These are phyloP conservation scores for Penicillium palitans DNA, from an alignment of 2,329 filamentous ascomycete genomes.

Conservation along the genomic window DNA sequence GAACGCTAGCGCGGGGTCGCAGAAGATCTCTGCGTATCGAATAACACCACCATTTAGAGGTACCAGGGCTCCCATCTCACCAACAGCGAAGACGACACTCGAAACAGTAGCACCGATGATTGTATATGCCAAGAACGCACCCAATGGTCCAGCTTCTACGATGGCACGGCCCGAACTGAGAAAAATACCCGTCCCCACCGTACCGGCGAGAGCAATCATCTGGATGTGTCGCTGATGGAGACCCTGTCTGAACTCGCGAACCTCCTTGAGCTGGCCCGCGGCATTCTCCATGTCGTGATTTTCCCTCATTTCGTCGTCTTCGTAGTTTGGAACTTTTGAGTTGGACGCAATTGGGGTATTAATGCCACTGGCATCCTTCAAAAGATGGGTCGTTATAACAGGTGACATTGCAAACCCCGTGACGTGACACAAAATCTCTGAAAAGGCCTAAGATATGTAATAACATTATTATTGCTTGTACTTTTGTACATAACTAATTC, in stretches of 20 bases:
- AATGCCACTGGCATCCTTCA: slow-evolving; percentile 6
- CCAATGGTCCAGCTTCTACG: slow-evolving; percentile 34
- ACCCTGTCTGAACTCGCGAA: slow-evolving; percentile 26
- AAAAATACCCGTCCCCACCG: slow-evolving; percentile 42
- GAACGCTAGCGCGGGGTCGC: slow-evolving; percentile 40
- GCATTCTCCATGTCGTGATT: slow-evolving; percentile 21
- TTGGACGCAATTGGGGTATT: slow-evolving; percentile 4
- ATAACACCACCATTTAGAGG: slow-evolving; percentile 43
- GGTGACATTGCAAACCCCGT: not conserved
- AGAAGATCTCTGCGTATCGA: slow-evolving; percentile 38
- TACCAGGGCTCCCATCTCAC: slow-evolving; percentile 40
- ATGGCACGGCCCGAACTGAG: slow-evolving; percentile 39
- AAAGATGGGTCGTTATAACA: not conserved
- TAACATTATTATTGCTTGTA: not conserved
- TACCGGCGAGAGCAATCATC: slow-evolving; percentile 43
- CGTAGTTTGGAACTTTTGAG: slow-evolving; percentile 9
- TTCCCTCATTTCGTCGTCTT: slow-evolving; percentile 13
- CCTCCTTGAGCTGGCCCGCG: slow-evolving; percentile 24
- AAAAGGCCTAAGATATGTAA: not conserved
- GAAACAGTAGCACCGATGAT: slow-evolving; percentile 39
- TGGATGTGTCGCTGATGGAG: slow-evolving; percentile 38
- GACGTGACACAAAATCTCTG: not conserved
- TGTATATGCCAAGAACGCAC: slow-evolving; percentile 40
- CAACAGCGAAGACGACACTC: slow-evolving; percentile 37
- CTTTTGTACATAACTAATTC: slow-evolving; percentile 3